Conservation (phyloP, 1,139 yeast species). For the Yamadazyma sp. region DNA sequence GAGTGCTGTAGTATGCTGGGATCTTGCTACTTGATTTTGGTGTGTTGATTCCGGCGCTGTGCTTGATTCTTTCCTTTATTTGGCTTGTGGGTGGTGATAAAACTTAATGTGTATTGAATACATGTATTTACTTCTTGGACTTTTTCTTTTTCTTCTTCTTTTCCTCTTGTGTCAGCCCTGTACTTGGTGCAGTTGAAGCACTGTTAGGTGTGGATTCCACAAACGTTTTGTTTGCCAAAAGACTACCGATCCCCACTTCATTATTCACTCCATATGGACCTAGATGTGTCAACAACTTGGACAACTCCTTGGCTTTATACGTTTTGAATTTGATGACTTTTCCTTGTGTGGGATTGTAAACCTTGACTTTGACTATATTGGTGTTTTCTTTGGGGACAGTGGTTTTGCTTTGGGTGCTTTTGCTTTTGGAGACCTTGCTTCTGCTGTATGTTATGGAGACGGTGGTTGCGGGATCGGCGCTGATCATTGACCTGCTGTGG, state of each 20-base stretch:
- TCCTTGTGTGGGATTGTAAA: constrained; percentile 72
- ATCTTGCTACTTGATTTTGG: too few relatives aligned
- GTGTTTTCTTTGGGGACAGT: constrained; percentile 21
- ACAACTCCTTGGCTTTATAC: constrained; percentile 70
- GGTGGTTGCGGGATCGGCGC: constrained; percentile 40
- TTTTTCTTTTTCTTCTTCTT: constrained; percentile 18
- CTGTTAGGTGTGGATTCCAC: constrained; percentile 17
- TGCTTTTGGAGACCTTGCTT: constrained; percentile 19
- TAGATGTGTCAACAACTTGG: constrained; percentile 73
- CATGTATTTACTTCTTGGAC: constrained; percentile 8
- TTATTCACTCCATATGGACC: constrained; percentile 77
- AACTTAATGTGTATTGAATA: constrained; percentile 1
- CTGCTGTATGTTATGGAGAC: constrained; percentile 39
- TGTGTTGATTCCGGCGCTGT: too few relatives aligned
- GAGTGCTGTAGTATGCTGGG: too few relatives aligned
- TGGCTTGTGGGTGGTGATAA: not conserved
- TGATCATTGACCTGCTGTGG: constrained; percentile 31
- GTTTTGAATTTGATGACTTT: constrained; percentile 64
- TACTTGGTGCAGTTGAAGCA: constrained; percentile 11
- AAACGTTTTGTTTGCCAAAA: constrained; percentile 43
- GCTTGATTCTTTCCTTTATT: not conserved
- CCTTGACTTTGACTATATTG: constrained; percentile 58
- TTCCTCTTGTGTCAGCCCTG: too few relatives aligned
- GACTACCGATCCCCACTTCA: constrained; percentile 36
- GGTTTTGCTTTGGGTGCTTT: constrained; percentile 7